Base-by-base conservation (phyloP, 1,284 basidiomycete species). In the Singerocomus rubriflavus region DNA sequence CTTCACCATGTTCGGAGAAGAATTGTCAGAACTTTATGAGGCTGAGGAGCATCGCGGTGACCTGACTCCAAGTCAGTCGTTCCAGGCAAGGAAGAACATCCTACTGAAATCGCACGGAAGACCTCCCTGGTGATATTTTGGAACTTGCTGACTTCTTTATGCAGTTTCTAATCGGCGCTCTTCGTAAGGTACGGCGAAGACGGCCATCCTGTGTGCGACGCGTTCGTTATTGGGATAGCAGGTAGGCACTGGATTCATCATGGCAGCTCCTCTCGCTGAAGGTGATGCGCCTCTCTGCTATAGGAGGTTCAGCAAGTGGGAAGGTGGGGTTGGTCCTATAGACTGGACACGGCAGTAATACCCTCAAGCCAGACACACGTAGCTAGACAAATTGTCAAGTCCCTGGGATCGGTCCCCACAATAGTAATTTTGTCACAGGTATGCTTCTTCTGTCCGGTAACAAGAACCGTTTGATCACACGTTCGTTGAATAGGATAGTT, bases 201-300 rank as follows among this genome's bases (percentile, higher is more conserved):
- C 56, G 90, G 90, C 3, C 71, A 78, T 44, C 78, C 81, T 16
- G 76, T 83, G 11, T 77, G 75, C 37, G 81, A 85, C 61, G 92
- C 92, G 9, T 98, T 97, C 67, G 92, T 98, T 27, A 88, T 98
- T 51, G 95, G 90, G 9, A 89, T 98, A 59, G 93, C 92, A 58
- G 95, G 95, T 81, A 74, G 67, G 70, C 76, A 68, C 64, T 75
- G 57, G 45, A 71, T 73, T 6, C 68, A 66, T 40, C 69, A 73
- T 21, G 21, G 21, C 61, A 68, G 69, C 2, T 57, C 56, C 37
- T n/a, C 50, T 49, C 30, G 43, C 49, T 48, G 35, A 62, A 52
- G 32, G 41, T 21, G 39, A 43, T 39, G 33, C 40, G 37, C 38
- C 35, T 35, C 16, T 54, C 17, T 46, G 2, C 51, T 48, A 3